These are phyloP conservation scores for Ochromonas danica DNA, from an alignment of 108 stramenopile species.

Conservation along the genomic window DNA sequence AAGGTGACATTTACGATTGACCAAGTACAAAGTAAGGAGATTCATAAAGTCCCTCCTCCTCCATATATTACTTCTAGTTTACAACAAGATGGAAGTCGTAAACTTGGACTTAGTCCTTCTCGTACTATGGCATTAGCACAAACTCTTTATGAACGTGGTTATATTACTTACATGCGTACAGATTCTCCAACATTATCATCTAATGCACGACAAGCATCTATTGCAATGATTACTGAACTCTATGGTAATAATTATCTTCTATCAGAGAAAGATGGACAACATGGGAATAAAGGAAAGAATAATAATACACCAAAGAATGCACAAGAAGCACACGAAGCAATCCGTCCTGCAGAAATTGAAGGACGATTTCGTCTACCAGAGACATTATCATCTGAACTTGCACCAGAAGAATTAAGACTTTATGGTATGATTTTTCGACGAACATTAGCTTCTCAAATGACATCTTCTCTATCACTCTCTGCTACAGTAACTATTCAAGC, in stretches of 20 bases:
- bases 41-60: conserved; percentile 46
- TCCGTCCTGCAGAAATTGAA: conserved; percentile 65
- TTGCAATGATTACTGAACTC: conserved; percentile 39
- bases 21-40: neutral
- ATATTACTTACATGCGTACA: conserved; percentile 78
- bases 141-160: conserved; percentile 70
- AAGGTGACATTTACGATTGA: too few species aligned
- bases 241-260: conserved; percentile 49
- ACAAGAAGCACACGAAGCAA: conserved; percentile 81
- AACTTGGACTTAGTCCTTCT: conserved; percentile 56
- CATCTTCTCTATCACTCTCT: neutral
- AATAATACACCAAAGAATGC: conserved; percentile 49
- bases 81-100: conserved; percentile 67
- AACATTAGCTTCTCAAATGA: conserved; percentile 67
- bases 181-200: conserved; percentile 67
- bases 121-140: conserved; percentile 71
- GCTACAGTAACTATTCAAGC: conserved; percentile 4
- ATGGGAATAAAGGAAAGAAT: conserved; percentile 29
- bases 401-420: conserved; percentile 39
- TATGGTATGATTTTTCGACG: conserved; percentile 66
- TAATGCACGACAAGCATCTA: conserved; percentile 50
- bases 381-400: conserved; percentile 4
- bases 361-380: conserved; percentile 49
- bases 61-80: conserved; percentile 76
- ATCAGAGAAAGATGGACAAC: conserved; percentile 3